Evolutionary conservation across 805 yeast genomes (phyloP).

Genomic region (Ogataea pini): DNA sequence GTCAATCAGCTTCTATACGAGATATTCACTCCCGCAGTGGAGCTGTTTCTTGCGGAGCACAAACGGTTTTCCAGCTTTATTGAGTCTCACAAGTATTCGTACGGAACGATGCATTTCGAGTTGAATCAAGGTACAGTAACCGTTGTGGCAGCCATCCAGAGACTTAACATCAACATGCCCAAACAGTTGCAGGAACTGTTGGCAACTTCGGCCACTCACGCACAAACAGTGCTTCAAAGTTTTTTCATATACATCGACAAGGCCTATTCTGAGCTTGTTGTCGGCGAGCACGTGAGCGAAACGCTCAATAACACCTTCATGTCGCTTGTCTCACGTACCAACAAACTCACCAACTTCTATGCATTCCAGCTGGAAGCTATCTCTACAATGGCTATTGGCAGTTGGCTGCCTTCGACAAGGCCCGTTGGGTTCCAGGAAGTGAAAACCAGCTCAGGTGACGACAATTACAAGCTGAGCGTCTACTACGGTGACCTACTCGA

Average conservation of each 20-base stretch:
- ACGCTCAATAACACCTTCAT: slow-evolving; percentile 44
- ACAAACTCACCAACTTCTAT: slow-evolving; percentile 63
- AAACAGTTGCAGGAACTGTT: slow-evolving; percentile 12
- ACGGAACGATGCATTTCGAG: slow-evolving; percentile 59
- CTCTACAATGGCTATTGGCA: slow-evolving; percentile 54
- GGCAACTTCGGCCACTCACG: slow-evolving; percentile 8
- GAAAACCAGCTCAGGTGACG: slow-evolving; percentile 46
- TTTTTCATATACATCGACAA: slow-evolving; percentile 56
- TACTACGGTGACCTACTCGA: slow-evolving; percentile 80
- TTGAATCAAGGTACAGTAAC: slow-evolving; percentile 32
- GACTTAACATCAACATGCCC: slow-evolving; percentile 21
- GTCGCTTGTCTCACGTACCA: slow-evolving; percentile 65
- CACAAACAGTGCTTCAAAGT: slow-evolving; percentile 51
- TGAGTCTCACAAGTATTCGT: slow-evolving; percentile 43
- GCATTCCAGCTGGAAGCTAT: slow-evolving; percentile 54
- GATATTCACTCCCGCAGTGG: slow-evolving; percentile 51
- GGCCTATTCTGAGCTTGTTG: slow-evolving; percentile 46
- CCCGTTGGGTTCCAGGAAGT: slow-evolving; percentile 68
- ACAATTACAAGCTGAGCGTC: slow-evolving; percentile 57
- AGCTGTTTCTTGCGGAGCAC: slow-evolving; percentile 41
- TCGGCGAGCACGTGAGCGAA: slow-evolving; percentile 53
- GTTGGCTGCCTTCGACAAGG: slow-evolving; percentile 68
- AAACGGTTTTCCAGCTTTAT: slow-evolving; percentile 41
- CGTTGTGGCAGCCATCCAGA: slow-evolving; percentile 17
- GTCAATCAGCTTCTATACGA: slow-evolving; percentile 54